Conservation (phyloP, 2,329 filamentous ascomycete species). For the Raffaelea deltoideospora region DNA sequence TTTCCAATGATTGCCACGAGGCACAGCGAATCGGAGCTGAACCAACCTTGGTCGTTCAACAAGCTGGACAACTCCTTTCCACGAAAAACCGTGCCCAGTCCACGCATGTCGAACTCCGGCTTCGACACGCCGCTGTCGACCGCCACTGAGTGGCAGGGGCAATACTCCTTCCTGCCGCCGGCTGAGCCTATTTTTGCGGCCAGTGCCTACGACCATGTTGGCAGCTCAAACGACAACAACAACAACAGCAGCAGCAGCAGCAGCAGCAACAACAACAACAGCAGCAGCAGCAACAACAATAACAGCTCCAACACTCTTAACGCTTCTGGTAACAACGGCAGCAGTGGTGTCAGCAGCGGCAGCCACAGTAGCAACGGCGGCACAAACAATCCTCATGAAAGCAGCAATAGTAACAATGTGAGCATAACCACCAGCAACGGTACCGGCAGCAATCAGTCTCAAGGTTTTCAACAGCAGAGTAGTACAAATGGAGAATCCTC, state of each 20-base stretch:
- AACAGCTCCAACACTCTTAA: too few relatives aligned
- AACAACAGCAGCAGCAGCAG: neutral
- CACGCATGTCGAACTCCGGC: constrained; percentile 40
- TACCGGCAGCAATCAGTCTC: constrained; percentile 30
- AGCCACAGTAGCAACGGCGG: too few relatives aligned
- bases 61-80: constrained; percentile 32
- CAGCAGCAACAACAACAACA: neutral
- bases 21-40: constrained; percentile 36
- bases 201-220: constrained; percentile 27
- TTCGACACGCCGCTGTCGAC: constrained; percentile 36
- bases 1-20: constrained; percentile 42
- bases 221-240: constrained; percentile 17
- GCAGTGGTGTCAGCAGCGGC: too few relatives aligned
- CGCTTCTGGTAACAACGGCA: too few relatives aligned
- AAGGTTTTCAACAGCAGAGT: constrained; percentile 22
- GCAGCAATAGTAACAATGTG: too few relatives aligned
- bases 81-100: constrained; percentile 25
- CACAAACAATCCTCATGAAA: neutral
- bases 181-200: constrained; percentile 27
- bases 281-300: neutral
- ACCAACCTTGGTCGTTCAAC: constrained; percentile 34
- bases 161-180: constrained; percentile 34
- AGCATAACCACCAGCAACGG: constrained; percentile 20
- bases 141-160: constrained; percentile 41
- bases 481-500: neutral